Conservation (phyloP, 169 alveolate genomes). For the Perkinsus marinus region DNA sequence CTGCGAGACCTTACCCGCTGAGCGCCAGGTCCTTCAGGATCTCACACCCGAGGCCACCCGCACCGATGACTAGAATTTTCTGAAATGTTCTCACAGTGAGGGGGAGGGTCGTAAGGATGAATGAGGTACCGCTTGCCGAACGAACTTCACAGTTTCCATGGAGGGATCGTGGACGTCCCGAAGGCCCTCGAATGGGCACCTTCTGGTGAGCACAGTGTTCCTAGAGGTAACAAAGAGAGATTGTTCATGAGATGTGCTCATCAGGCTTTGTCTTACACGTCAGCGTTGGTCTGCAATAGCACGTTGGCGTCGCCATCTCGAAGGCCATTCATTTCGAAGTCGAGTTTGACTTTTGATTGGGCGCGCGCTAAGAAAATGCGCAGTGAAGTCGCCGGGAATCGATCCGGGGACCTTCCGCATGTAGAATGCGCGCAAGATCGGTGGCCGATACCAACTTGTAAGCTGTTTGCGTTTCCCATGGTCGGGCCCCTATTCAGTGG, state of each 20-base stretch:
- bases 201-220: neutral
- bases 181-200: neutral
- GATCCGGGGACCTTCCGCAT: too few relatives aligned
- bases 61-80: constrained; percentile 70
- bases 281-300: neutral
- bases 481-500: too few relatives aligned
- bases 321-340: neutral
- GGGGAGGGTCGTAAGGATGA: neutral
- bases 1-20: constrained; percentile 46
- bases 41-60: constrained; percentile 96
- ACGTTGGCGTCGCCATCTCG: neutral
- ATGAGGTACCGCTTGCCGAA: neutral
- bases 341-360: neutral
- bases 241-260: neutral
- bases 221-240: neutral
- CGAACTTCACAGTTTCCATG: neutral
- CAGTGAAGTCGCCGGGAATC: neutral
- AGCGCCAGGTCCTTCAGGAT: constrained; percentile 80
- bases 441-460: too few relatives aligned
- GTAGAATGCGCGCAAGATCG: too few relatives aligned
- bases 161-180: neutral
- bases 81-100: neutral
- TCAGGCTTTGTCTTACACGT: neutral
- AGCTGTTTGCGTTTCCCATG: too few relatives aligned
- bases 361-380: neutral